Evolutionary conservation across 2,329 filamentous ascomycete species (phyloP).

Genomic region (Talaromyces sp.): DNA sequence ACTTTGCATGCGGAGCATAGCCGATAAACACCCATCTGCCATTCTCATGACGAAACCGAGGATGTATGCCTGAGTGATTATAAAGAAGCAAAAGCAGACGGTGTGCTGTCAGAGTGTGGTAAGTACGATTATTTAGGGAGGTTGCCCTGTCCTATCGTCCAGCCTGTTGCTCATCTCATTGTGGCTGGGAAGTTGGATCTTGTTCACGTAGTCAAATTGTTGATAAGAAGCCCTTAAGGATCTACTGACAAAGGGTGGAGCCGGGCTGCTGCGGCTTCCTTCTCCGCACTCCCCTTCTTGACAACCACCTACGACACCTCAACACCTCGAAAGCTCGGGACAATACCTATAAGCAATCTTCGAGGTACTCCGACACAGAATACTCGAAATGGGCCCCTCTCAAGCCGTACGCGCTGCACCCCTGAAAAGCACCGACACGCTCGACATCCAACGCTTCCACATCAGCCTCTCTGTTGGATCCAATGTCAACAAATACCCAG

Average conservation of each 20-base stretch:
- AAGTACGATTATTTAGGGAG: no score
- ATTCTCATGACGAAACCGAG: no score
- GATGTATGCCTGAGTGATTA: no score
- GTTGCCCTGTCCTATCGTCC: neutral
- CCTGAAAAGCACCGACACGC: neutral
- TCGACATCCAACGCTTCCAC: conserved; percentile 24
- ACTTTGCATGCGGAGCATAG: neutral
- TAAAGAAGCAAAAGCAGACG: no score
- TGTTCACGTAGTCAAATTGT: neutral
- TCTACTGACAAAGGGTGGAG: neutral
- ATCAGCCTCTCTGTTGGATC: conserved; percentile 33
- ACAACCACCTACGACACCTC: neutral
- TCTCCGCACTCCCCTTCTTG: neutral
- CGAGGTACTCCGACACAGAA: no score
- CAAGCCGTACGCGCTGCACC: neutral
- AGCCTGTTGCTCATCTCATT: neutral
- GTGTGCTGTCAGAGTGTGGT: no score
- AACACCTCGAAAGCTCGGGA: neutral
- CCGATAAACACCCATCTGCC: no score
- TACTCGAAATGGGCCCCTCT: conserved; percentile 3
- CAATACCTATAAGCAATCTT: neutral
- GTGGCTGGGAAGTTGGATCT: neutral
- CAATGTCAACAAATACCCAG: conserved; percentile 43
- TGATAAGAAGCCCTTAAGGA: neutral
- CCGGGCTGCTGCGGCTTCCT: no score